Evolutionary conservation across 352 stramenopile species (phyloP).

Genomic region (Blastocystis sp.): DNA sequence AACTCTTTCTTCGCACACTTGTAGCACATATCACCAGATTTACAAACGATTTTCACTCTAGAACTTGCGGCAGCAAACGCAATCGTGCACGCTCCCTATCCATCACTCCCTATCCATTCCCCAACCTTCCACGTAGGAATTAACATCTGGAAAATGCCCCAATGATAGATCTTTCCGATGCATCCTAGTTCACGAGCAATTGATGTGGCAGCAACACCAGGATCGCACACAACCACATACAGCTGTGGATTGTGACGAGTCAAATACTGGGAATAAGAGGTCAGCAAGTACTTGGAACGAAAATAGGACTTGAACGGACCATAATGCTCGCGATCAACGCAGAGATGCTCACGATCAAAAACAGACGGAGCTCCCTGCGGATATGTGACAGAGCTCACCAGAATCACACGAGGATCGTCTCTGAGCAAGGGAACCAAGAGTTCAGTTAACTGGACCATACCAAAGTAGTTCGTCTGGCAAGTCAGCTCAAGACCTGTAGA

Average conservation of each 20-base stretch:
- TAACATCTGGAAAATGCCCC: not conserved
- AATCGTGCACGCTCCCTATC: slow-evolving; percentile 27
- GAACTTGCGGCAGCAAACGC: slow-evolving; percentile 9
- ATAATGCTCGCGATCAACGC: not conserved
- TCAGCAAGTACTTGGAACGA: slow-evolving; percentile 43
- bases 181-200: slow-evolving; percentile 28
- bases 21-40: not conserved
- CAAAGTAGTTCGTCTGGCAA: slow-evolving; percentile 50
- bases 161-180: slow-evolving; percentile 19
- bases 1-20: slow-evolving; percentile 23
- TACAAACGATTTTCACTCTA: not conserved
- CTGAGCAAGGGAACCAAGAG: not conserved
- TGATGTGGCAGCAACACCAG: not conserved
- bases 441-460: slow-evolving; percentile 18
- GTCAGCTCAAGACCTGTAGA: slow-evolving; percentile 11
- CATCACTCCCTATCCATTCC: not conserved
- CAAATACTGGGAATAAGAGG: slow-evolving; percentile 21
- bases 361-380: not conserved
- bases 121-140: not conserved
- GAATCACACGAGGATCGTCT: not conserved
- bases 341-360: not conserved
- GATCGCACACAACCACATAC: not conserved
- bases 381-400: slow-evolving; percentile 10
- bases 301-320: not conserved
- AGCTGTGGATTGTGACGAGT: not conserved